Evolutionary conservation across 306 rosid genomes (phyloP), one percentile per base, ranked within the genome.

Genomic region (Betula pendula): DNA sequence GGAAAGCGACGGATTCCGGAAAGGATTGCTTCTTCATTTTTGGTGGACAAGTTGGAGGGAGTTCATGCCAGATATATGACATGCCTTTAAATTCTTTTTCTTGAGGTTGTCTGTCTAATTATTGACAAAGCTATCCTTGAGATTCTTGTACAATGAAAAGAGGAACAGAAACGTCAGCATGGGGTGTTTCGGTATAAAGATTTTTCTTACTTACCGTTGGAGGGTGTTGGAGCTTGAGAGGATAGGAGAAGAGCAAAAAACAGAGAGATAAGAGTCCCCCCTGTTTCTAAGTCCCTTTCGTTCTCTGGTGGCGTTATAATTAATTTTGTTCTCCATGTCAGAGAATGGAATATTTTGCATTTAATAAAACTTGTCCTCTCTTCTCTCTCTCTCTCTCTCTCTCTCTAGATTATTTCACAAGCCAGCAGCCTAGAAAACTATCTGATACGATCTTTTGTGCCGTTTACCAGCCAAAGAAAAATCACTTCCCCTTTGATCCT

Each of bases 1-100:
- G 88, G 51, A 85, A 75, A 50, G 59, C 58, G 71, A 59, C 16
- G 48, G 88, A 70, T 31, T 89, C 88, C 25, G 69, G 77, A 2
- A 38, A 38, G 42, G 78, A 79, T 16, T 48, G 85, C 55, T 81
- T 86, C 63, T 74, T 80, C 85, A 74, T 83, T 74, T 45, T 85
- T 73, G 40, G 38, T 70, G 58, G n/a, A 15, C 33, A 70, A 70
- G 55, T 27, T 70, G 58, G 73, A 48, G 55, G 31, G 8, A 24
- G 63, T 29, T 10, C 42, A n/a, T 38, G 9, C n/a, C n/a, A 40
- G 12, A 65, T n/a, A 29, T 14, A 29, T 60, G 42, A 53, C 12
- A 15, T 53, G 8, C n/a, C n/a, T n/a, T n/a, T n/a, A n/a, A 44
- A 1, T 9, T 8, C 24, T 15, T 59, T 59, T 52, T 19, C 25